Percentiles rank a stretch among this genome's conserved stretches.
Conservation (phyloP, 2,329 filamentous ascomycete species). For the Fusarium fracticaudum region DNA sequence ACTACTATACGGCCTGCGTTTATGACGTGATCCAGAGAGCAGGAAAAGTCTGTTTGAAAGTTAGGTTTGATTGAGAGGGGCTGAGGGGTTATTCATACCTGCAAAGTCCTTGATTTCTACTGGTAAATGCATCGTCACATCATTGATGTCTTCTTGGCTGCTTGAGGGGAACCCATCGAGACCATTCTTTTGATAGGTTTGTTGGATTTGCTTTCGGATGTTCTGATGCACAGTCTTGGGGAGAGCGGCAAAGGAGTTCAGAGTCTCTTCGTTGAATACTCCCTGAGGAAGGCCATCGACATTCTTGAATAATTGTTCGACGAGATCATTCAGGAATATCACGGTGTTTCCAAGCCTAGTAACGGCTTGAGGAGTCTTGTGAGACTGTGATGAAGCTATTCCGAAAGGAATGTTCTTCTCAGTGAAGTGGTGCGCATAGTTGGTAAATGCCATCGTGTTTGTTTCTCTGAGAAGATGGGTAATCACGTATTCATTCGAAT, state of each 20-base stretch:
- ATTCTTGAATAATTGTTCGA: conserved; percentile 41
- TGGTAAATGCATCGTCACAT: conserved; percentile 60
- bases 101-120: conserved; percentile 65
- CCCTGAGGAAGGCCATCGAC: conserved; percentile 34
- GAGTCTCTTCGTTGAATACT: not conserved
- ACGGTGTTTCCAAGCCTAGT: conserved; percentile 62
- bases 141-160: conserved; percentile 22
- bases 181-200: not conserved
- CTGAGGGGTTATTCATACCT: not conserved
- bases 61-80: not conserved
- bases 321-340: conserved; percentile 60
- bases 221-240: not conserved
- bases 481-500: rapidly evolving
- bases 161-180: conserved; percentile 7
- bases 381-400: conserved; percentile 54
- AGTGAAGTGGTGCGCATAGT: conserved; percentile 56
- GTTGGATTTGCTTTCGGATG: not conserved
- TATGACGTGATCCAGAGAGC: conserved; percentile 61
- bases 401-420: conserved; percentile 64
- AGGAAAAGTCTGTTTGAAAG: conserved; percentile 60
- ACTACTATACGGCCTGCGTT: conserved; percentile 58
- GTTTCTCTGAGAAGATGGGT: rapidly evolving
- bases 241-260: conserved; percentile 20
- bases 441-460: not conserved
- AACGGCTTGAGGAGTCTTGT: conserved; percentile 54